Conservation (phyloP, 2,329 filamentous ascomycete genomes). For the Gnomoniopsis sp. region DNA sequence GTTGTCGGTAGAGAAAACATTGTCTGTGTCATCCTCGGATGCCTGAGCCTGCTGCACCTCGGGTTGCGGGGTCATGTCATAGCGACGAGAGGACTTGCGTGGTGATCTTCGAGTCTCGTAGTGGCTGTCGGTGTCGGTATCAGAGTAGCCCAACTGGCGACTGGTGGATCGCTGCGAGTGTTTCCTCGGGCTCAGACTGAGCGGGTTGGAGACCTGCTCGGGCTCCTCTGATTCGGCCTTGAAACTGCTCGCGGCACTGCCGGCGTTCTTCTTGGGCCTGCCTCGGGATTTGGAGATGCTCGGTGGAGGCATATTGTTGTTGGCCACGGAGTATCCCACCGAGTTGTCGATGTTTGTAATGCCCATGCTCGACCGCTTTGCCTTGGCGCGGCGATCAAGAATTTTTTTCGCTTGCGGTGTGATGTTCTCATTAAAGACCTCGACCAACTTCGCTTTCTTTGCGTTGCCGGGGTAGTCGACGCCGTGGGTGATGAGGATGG, state of each 20-base stretch:
- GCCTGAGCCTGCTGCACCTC: conserved; percentile 50
- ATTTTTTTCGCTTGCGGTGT: conserved; percentile 75
- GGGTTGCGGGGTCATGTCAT: conserved; percentile 35
- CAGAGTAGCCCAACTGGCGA: conserved; percentile 49
- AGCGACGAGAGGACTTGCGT: conserved; percentile 13
- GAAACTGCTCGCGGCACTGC: conserved; percentile 51
- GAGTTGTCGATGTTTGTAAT: conserved; percentile 69
- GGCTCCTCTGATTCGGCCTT: conserved; percentile 49
- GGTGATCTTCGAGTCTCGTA: conserved; percentile 12
- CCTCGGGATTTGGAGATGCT: conserved; percentile 31
- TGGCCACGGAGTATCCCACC: conserved; percentile 59
- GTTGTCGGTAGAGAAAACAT: conserved; percentile 83
- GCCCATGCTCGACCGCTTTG: conserved; percentile 82
- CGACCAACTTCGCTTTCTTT: conserved; percentile 86
- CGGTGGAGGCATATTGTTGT: conserved; percentile 52
- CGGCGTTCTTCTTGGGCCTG: conserved; percentile 46
- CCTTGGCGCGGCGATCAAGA: conserved; percentile 69
- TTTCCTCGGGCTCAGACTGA: conserved; percentile 49
- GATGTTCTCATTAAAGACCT: conserved; percentile 77
- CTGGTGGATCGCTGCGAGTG: conserved; percentile 52
- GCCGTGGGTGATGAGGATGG: conserved; percentile 86
- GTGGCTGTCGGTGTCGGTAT: conserved; percentile 45
- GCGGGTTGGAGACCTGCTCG: conserved; percentile 32
- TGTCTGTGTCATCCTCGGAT: conserved; percentile 51
- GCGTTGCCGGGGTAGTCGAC: conserved; percentile 82